Percentiles rank a stretch among this genome's conserved stretches.
These are phyloP conservation scores for Plasmodium cynomolgi DNA, from an alignment of 169 alveolate species.

Conservation along the genomic window DNA sequence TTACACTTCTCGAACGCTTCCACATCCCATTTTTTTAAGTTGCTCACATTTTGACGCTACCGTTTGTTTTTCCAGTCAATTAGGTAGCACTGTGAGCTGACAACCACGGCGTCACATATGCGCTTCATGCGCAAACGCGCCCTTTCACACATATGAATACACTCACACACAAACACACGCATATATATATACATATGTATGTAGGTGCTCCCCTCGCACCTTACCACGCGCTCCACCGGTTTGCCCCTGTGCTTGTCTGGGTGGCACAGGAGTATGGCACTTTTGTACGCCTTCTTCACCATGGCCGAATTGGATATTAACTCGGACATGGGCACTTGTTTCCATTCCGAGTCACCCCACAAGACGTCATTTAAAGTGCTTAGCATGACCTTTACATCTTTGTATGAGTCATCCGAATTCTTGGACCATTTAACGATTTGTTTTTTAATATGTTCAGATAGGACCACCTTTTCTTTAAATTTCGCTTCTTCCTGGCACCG, in stretches of 20 bases:
- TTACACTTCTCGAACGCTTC: background rate
- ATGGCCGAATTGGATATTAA: slow-evolving; percentile 79
- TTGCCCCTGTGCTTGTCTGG: slow-evolving; percentile 82
- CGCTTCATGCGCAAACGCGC: background rate
- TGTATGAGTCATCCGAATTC: slow-evolving; percentile 80
- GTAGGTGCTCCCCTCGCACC: slow-evolving; percentile 15
- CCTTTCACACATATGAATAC: background rate
- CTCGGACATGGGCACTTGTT: slow-evolving; percentile 86
- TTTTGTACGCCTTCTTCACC: slow-evolving; percentile 86
- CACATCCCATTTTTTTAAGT: slow-evolving; percentile 3
- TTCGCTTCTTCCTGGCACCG: slow-evolving; percentile 55
- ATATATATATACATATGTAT: slow-evolving; percentile 41
- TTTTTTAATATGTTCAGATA: slow-evolving; percentile 66
- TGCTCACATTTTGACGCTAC: slow-evolving; percentile 5
- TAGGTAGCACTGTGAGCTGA: background rate
- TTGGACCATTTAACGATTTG: slow-evolving; percentile 83
- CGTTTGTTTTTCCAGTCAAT: background rate
- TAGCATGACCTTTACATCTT: slow-evolving; percentile 87
- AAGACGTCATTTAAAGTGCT: slow-evolving; percentile 88
- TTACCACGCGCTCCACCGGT: slow-evolving; percentile 78
- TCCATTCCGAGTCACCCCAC: slow-evolving; percentile 89
- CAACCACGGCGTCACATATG: background rate
- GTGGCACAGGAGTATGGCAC: slow-evolving; percentile 84
- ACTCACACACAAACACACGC: slow-evolving; percentile 7
- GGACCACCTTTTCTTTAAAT: slow-evolving; percentile 57